These are phyloP conservation scores for Stereum hirsutum DNA, from an alignment of 1,284 basidiomycete genomes.

Conservation along the genomic window DNA sequence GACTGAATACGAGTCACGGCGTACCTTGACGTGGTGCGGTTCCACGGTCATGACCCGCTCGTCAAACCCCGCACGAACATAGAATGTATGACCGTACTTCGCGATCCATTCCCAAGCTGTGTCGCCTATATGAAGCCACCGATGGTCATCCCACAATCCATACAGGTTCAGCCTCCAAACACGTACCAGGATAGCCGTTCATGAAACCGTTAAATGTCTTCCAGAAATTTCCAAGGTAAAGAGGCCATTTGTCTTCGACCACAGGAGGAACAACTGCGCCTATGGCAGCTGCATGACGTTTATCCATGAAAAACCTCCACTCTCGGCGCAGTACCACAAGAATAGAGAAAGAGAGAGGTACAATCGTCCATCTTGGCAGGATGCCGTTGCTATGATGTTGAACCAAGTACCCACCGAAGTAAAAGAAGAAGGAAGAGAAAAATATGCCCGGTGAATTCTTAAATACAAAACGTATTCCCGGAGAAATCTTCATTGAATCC, in stretches of 20 bases:
- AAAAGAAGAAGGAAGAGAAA: too few relatives aligned
- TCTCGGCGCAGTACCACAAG: neutral
- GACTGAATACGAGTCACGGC: too few relatives aligned
- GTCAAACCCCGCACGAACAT: neutral
- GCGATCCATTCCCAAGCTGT: too few relatives aligned
- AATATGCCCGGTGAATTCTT: too few relatives aligned
- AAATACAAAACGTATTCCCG: too few relatives aligned
- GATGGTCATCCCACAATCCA: too few relatives aligned
- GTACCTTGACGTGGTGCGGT: constrained; percentile 8
- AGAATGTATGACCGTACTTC: neutral
- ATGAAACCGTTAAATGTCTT: neutral
- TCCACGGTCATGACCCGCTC: constrained; percentile 1
- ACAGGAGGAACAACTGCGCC: neutral
- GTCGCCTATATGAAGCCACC: neutral
- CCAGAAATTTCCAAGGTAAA: neutral
- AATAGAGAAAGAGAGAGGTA: neutral
- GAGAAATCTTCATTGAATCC: too few relatives aligned
- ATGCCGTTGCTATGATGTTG: too few relatives aligned
- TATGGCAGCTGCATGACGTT: neutral
- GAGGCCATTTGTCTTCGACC: neutral
- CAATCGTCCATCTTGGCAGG: neutral
- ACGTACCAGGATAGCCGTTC: neutral
- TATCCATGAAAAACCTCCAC: neutral
- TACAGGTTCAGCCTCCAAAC: neutral
- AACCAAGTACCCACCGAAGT: too few relatives aligned